Percentiles rank a stretch among this genome's conserved stretches.
phyloP scores from a whole-genome alignment of 352 stramenopile genomes.

The Pythium aristosporum region DNA sequence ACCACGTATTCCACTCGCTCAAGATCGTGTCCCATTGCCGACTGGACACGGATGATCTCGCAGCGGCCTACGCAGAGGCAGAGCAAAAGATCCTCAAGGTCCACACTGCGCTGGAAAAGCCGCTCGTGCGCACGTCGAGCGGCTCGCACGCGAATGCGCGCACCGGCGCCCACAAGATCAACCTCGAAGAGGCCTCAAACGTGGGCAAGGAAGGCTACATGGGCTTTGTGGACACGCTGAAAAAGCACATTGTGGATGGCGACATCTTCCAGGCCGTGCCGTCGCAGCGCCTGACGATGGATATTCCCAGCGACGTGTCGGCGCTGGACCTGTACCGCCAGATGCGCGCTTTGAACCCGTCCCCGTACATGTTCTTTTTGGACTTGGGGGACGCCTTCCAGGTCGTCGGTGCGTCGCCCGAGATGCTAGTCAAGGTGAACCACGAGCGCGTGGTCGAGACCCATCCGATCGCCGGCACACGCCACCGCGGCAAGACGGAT shows the following conservation, averaged over 20 bases:
- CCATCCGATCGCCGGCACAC: slow-evolving; percentile 88
- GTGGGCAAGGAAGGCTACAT: slow-evolving; percentile 85
- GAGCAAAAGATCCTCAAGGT: slow-evolving; percentile 73
- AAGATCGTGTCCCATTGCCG: slow-evolving; percentile 86
- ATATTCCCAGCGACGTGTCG: slow-evolving; percentile 64
- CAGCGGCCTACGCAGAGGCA: slow-evolving; percentile 65
- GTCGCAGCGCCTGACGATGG: slow-evolving; percentile 73
- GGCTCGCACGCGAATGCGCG: slow-evolving; percentile 52
- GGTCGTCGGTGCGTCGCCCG: slow-evolving; percentile 82
- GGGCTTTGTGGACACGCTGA: slow-evolving; percentile 84
- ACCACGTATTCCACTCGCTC: slow-evolving; percentile 89
- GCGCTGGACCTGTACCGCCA: slow-evolving; percentile 86
- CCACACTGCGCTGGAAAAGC: slow-evolving; percentile 58
- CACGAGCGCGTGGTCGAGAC: slow-evolving; percentile 83
- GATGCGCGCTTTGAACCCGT: slow-evolving; percentile 88
- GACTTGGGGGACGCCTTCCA: slow-evolving; percentile 85
- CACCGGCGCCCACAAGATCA: slow-evolving; percentile 38
- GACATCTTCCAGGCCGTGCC: slow-evolving; percentile 91
- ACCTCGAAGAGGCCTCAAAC: slow-evolving; percentile 79
- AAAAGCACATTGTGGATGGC: slow-evolving; percentile 86
- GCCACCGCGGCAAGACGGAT: slow-evolving; percentile 80
- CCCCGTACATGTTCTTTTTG: slow-evolving; percentile 90
- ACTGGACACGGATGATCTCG: slow-evolving; percentile 65
- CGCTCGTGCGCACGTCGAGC: slow-evolving; percentile 54
- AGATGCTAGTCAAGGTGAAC: slow-evolving; percentile 91